Evolutionary conservation across 148 eudicot species (phyloP).

Genomic region (Tetragonia tetragonoides): DNA sequence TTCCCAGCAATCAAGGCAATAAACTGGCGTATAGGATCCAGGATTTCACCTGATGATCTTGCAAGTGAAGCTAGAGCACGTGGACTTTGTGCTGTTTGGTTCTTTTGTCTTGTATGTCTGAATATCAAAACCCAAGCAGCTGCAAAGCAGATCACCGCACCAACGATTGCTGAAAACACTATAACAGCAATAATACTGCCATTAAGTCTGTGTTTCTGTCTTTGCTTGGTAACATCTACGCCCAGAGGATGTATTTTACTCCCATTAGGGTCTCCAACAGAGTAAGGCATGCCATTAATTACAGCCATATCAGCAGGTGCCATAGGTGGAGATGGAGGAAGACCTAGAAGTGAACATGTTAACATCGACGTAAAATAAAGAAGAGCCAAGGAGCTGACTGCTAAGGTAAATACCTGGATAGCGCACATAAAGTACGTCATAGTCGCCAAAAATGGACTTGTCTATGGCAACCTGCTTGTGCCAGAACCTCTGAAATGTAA

Average conservation of each 20-base stretch:
- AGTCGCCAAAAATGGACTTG: conserved; percentile 63
- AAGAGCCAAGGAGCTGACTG: not conserved
- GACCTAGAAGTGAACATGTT: conserved; percentile 42
- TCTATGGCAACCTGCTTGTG: conserved; percentile 58
- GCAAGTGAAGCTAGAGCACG: conserved; percentile 47
- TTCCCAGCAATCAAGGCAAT: not conserved
- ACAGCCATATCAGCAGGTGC: conserved; percentile 53
- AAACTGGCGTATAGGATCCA: not conserved
- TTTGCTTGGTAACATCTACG: conserved; percentile 48
- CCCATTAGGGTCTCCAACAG: conserved; percentile 47
- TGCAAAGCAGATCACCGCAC: conserved; percentile 51
- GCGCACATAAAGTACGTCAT: conserved; percentile 66
- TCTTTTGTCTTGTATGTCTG: conserved; percentile 33
- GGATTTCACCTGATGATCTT: conserved; percentile 69
- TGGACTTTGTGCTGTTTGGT: conserved; percentile 40
- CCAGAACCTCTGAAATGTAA: conserved; percentile 67
- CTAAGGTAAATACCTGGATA: conserved; percentile 61
- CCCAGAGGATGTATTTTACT: conserved; percentile 71
- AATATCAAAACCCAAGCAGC: conserved; percentile 32
- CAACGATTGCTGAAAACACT: conserved; percentile 55
- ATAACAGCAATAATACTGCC: conserved; percentile 62
- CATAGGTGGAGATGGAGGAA: conserved; percentile 82
- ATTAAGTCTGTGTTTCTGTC: conserved; percentile 41
- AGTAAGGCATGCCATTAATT: conserved; percentile 48
- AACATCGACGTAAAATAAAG: conserved; percentile 5